Base-by-base conservation (phyloP, 345 rosid species). In the Combretum micranthum region DNA sequence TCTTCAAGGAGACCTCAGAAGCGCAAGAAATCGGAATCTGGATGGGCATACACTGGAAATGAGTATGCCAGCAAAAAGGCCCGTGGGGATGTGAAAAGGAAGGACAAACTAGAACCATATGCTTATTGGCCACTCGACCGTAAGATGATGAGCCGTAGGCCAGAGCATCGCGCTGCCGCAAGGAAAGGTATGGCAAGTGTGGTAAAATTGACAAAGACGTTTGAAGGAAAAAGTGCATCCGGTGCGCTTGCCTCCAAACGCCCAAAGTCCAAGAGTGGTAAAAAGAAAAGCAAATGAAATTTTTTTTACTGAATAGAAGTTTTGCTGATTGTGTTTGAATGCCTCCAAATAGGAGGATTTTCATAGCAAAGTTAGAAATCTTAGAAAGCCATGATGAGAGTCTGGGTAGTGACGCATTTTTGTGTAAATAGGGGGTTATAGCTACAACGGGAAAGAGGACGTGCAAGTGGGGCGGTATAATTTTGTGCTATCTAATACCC, bases 51-150 rank as follows among this genome's bases (percentile, higher is more conserved):
- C 78, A 93, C 90, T 1, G 99, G 99, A 18, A 80, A 50, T 16
- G 97, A 85, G 75, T 87, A 91, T 70, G 78, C 82, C 32, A 89
- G 83, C 79, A 93, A 83, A 77, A 93, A 89, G 72, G 96, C 92
- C 15, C 75, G 84, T 43, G 97, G 97, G 0, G 97, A 93, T 63
- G 71, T 93, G 43, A 83, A 69, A 74, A 83, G 77, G 82, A 93
- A 89, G 72, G 97, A 80, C 47, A 93, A 89, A 71, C 84, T 93
- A 15, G 98, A 88, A 66, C 97, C 99, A 0, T 89, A 87, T 63
- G 99, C 99, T 0, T 93, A 89, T 62, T 93, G 99, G 99, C 97
- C 99, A 2, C 83, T 93, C 10, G 97, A 93, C 65, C 83, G 96
- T 11, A 93, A 89, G 80, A 87, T 93, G 97, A 85, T 89, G 87